Percentiles rank a stretch among this genome's conserved stretches.
These are phyloP conservation scores for Ophiosphaerella narmari DNA, from an alignment of 2,329 filamentous ascomycete genomes.

Conservation along the genomic window DNA sequence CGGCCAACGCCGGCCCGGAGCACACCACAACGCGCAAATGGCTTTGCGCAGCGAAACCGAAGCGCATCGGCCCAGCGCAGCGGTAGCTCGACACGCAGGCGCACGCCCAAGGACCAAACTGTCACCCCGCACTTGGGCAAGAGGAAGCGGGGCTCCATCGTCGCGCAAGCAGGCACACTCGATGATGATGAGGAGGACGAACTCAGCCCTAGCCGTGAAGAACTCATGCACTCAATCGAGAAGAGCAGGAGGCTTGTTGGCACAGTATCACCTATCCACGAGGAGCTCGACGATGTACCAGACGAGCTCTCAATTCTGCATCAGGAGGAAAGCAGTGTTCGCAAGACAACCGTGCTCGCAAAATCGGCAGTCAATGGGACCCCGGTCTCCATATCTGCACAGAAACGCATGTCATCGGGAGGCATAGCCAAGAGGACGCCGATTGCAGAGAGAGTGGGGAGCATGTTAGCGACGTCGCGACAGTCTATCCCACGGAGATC, in stretches of 20 bases:
- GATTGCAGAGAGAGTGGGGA: slow-evolving; percentile 3
- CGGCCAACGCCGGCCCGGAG: slow-evolving; percentile 31
- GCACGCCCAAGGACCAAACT: slow-evolving; percentile 19
- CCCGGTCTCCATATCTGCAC: slow-evolving; percentile 12
- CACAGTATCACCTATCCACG: slow-evolving; percentile 28
- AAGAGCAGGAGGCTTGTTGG: slow-evolving; percentile 31
- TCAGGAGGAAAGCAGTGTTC: slow-evolving; percentile 19
- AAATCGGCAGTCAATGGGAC: slow-evolving; percentile 15
- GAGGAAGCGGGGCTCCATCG: slow-evolving; percentile 36
- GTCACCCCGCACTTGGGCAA: slow-evolving; percentile 41
- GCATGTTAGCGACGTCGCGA: slow-evolving; percentile 15
- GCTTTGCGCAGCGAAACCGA: slow-evolving; percentile 31
- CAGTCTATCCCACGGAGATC: slow-evolving; percentile 16
- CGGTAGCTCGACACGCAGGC: slow-evolving; percentile 15
- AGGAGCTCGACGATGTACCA: slow-evolving; percentile 30
- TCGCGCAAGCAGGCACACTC: slow-evolving; percentile 17
- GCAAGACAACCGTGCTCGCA: slow-evolving; percentile 11
- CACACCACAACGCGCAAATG: slow-evolving; percentile 23
- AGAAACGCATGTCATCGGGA: slow-evolving; percentile 7
- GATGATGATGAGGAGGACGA: slow-evolving; percentile 35
- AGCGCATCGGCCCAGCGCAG: slow-evolving; percentile 38
- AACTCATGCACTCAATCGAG: slow-evolving; percentile 30
- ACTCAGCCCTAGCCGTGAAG: slow-evolving; percentile 37
- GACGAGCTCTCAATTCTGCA: slow-evolving; percentile 37
- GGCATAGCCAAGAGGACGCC: slow-evolving; percentile 12